Evolutionary conservation across 805 yeast genomes (phyloP), one percentile per base, ranked within the genome.

Genomic region (Zygosaccharomyces bisporus): DNA sequence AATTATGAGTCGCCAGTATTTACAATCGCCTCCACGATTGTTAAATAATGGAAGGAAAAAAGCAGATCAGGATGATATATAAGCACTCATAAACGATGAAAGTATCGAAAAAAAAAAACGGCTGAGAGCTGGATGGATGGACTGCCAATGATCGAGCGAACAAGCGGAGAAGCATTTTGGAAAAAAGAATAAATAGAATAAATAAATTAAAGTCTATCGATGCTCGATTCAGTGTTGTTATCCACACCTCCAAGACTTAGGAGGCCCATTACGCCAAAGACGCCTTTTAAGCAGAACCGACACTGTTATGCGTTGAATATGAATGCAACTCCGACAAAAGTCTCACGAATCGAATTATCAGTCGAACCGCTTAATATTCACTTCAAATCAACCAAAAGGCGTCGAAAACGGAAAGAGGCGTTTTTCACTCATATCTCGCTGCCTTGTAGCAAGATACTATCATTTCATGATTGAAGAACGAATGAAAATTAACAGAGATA

Each of bases 191-290:
- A 21, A 6, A 21, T 6, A 21, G 25, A 21, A 21, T 21, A 6
- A n/a, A n/a, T n/a, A n/a, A n/a, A n/a, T n/a, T n/a, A n/a, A n/a
- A 23, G 27, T 12, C 27, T 12, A 36, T 31, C 17, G 34, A 27
- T 31, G 34, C 12, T 36, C 7, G 38, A 41, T 27, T 30, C 35
- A 9, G 20, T 32, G 23, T 29, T 19, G 9, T 19, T 47, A 4
- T 47, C 46, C 7, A 47, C 51, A 8, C 51, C 51, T 14, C 41
- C 43, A 16, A 47, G 43, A 19, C 34, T 32, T 14, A 35, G 23
- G 31, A 30, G 34, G 9, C 31, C 25, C 10, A 12, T 42, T 9
- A 18, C 34, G 13, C 51, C 51, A 7, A 37, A 20, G 24, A 41
- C 51, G 12, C 51, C 51, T n/a, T 31, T 29, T 3, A 47, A 47